Conservation (phyloP, 1,284 basidiomycete genomes). For the Austroboletus niveus region DNA sequence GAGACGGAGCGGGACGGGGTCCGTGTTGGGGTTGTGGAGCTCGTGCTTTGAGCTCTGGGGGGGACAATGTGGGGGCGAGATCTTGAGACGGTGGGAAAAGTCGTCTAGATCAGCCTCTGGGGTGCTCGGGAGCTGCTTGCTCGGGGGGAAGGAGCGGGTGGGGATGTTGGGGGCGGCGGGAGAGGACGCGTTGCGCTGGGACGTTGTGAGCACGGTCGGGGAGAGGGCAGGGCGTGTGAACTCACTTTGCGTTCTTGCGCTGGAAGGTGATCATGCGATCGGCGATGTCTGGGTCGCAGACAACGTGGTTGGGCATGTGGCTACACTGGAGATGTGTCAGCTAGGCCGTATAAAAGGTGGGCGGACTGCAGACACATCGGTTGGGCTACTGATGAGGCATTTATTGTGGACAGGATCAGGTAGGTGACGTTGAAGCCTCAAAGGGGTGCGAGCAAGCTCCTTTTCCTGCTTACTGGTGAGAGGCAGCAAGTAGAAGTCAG, state of each 20-base stretch:
- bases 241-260: constrained; percentile 61
- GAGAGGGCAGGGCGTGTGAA: constrained; percentile 8
- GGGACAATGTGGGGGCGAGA: constrained; percentile 48
- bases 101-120: constrained; percentile 62
- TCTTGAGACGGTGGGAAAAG: constrained; percentile 66
- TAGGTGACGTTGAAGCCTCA: no score
- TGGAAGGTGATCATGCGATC: constrained; percentile 65
- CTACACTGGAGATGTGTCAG: no score
- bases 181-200: constrained; percentile 44
- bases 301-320: no score
- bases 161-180: constrained; percentile 26
- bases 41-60: constrained; percentile 43
- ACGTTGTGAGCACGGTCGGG: constrained; percentile 5
- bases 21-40: constrained; percentile 70
- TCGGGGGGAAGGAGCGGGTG: constrained; percentile 25
- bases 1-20: constrained; percentile 61
- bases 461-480: no score
- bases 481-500: no score
- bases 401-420: no score
- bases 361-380: no score
- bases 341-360: no score
- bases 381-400: no score
- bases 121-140: constrained; percentile 33
- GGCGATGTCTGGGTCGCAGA: constrained; percentile 50
- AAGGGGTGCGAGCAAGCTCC: no score